A percentile compares a stretch with the other conserved stretches of the same genome.
Conservation (phyloP, 2,329 filamentous ascomycete species). For the Zarea fungicola region DNA sequence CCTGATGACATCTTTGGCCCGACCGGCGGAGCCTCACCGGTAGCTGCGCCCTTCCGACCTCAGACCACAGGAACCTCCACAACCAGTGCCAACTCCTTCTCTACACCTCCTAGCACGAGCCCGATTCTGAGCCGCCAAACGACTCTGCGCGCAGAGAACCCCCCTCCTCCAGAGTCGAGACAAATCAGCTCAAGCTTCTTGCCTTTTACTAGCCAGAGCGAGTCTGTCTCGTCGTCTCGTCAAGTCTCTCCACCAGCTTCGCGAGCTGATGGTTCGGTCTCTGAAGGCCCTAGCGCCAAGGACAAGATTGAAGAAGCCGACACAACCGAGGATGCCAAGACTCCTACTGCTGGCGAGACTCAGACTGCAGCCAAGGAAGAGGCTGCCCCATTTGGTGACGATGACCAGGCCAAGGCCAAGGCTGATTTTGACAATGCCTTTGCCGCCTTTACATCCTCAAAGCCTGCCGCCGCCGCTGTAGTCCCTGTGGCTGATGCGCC, state of each 20-base stretch:
- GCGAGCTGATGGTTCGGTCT: constrained; percentile 45
- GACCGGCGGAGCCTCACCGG: constrained; percentile 34
- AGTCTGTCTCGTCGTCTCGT: constrained; percentile 71
- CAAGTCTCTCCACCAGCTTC: constrained; percentile 67
- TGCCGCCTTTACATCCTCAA: constrained; percentile 61
- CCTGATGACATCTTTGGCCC: constrained; percentile 79
- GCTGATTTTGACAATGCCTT: constrained; percentile 84
- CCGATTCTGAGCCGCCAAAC: constrained; percentile 58
- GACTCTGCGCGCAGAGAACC: constrained; percentile 50
- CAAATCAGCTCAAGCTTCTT: constrained; percentile 75
- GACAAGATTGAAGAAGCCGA: constrained; percentile 20
- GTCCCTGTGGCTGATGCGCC: constrained; percentile 33
- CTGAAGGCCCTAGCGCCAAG: constrained; percentile 15
- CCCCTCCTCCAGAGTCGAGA: constrained; percentile 61
- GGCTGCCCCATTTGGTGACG: constrained; percentile 42
- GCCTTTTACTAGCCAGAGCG: constrained; percentile 60
- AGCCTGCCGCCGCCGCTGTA: constrained; percentile 38
- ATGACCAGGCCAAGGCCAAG: constrained; percentile 59
- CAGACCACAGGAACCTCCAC: constrained; percentile 54
- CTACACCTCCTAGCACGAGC: constrained; percentile 54
- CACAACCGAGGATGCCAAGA: constrained; percentile 10
- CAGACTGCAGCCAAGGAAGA: constrained; percentile 11
- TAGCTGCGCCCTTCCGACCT: constrained; percentile 39
- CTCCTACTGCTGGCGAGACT: not conserved
- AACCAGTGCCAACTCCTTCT: constrained; percentile 46